phyloP scores from a whole-genome alignment of 805 yeast genomes.

The Ogataea sp. region DNA sequence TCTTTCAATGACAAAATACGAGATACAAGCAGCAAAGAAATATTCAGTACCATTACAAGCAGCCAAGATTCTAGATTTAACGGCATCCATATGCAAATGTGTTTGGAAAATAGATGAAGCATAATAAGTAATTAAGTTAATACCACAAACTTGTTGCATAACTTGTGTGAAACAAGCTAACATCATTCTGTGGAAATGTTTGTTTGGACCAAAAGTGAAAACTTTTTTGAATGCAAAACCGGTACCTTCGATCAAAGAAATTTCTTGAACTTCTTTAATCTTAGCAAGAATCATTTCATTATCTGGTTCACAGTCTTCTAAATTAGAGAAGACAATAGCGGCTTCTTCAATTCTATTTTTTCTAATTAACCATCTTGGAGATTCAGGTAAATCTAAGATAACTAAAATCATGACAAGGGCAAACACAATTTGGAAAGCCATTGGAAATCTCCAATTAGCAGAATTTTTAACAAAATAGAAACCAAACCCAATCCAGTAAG shows the following conservation, averaged over 20 bases:
- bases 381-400: slow-evolving; percentile 17
- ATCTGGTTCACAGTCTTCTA: slow-evolving; percentile 4
- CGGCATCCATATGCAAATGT: slow-evolving; percentile 30
- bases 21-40: slow-evolving; percentile 22
- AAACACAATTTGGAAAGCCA: slow-evolving; percentile 54
- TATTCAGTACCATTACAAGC: slow-evolving; percentile 34
- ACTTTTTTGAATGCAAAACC: slow-evolving; percentile 18
- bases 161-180: slow-evolving; percentile 32
- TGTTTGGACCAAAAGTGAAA: slow-evolving; percentile 28
- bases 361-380: slow-evolving; percentile 27
- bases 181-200: slow-evolving; percentile 35
- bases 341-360: slow-evolving; percentile 28
- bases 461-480: slow-evolving; percentile 39
- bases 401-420: slow-evolving; percentile 6
- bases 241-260: slow-evolving; percentile 7
- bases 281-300: background rate
- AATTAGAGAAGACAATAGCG: slow-evolving; percentile 17
- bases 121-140: slow-evolving; percentile 44
- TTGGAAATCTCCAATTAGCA: slow-evolving; percentile 60
- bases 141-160: slow-evolving; percentile 41
- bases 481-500: slow-evolving; percentile 57
- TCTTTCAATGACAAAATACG: slow-evolving; percentile 32
- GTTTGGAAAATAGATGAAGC: slow-evolving; percentile 42
- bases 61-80: slow-evolving; percentile 29
- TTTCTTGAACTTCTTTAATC: slow-evolving; percentile 1